A percentile compares a stretch with the other conserved stretches of the same genome.
These are phyloP conservation scores for Penicillium italicum DNA, from an alignment of 2,329 filamentous ascomycete species.

Conservation along the genomic window DNA sequence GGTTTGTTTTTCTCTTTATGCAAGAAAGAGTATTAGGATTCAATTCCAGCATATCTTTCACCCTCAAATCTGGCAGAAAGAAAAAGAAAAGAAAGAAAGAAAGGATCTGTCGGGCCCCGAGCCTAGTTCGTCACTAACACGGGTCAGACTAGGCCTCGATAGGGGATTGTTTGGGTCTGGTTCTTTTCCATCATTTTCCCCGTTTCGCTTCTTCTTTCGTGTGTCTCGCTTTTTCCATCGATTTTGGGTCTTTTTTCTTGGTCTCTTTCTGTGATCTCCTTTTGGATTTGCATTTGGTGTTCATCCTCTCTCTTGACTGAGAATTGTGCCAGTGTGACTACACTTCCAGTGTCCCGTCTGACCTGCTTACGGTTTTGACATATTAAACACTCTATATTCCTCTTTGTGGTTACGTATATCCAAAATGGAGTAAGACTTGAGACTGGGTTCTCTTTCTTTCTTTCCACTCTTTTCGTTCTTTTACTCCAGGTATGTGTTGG, in stretches of 20 bases:
- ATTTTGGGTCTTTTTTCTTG: neutral
- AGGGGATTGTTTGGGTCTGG: constrained; percentile 22
- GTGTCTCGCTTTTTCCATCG: neutral
- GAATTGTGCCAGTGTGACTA: constrained; percentile 5
- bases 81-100: neutral
- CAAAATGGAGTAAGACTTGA: constrained; percentile 20
- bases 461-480: constrained; percentile 9
- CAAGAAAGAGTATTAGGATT: neutral
- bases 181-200: constrained; percentile 16
- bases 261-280: neutral
- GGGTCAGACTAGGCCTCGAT: constrained; percentile 25
- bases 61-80: neutral
- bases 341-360: constrained; percentile 2
- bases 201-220: constrained; percentile 12
- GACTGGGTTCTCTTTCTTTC: constrained; percentile 1
- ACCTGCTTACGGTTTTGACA: constrained; percentile 8
- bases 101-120: constrained; percentile 1
- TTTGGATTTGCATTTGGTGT: constrained; percentile 1
- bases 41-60: neutral
- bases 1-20: neutral
- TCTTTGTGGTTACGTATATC: constrained; percentile 1
- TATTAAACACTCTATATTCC: constrained; percentile 2
- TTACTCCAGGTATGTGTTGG: constrained; percentile 16
- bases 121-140: constrained; percentile 19
- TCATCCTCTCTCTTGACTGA: neutral